Evolutionary conservation across 2,329 filamentous ascomycete species (phyloP).

Genomic region (Arthrobotrys sphaeroides): DNA sequence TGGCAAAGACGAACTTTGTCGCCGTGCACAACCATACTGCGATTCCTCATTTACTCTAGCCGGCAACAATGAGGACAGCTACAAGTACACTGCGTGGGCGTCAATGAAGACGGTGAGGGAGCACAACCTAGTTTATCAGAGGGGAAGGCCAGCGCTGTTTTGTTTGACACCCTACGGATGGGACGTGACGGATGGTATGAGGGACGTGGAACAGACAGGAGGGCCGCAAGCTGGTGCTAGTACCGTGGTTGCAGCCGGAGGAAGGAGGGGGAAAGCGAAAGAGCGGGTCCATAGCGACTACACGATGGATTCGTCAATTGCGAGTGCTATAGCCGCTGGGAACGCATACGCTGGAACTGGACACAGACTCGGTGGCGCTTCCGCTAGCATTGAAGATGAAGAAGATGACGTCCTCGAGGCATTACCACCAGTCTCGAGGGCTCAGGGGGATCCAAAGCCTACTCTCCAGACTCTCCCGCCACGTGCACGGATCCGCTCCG

Average conservation of each 20-base stretch:
- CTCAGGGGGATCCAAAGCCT: background rate
- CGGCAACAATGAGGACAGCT: slow-evolving; percentile 73
- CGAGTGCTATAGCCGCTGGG: slow-evolving; percentile 18
- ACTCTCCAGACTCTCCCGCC: slow-evolving; percentile 1
- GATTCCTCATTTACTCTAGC: slow-evolving; percentile 77
- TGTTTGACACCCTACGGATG: slow-evolving; percentile 79
- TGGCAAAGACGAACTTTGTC: slow-evolving; percentile 74
- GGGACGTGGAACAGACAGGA: slow-evolving; percentile 60
- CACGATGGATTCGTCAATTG: slow-evolving; percentile 20
- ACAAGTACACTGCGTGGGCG: slow-evolving; percentile 76
- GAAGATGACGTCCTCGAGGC: slow-evolving; percentile 39
- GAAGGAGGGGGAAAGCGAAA: slow-evolving; percentile 4
- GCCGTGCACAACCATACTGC: slow-evolving; percentile 75
- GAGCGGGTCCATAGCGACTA: background rate
- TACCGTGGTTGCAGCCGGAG: slow-evolving; percentile 6
- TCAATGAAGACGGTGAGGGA: slow-evolving; percentile 79
- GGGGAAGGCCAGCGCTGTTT: slow-evolving; percentile 75
- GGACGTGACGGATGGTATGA: slow-evolving; percentile 75
- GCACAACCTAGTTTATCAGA: slow-evolving; percentile 78
- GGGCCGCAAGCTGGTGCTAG: slow-evolving; percentile 1
- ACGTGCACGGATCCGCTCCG: slow-evolving; percentile 14
- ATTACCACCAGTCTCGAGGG: background rate
- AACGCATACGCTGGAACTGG: slow-evolving; percentile 3
- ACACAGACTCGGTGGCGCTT: background rate
- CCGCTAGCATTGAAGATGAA: slow-evolving; percentile 4